Evolutionary conservation across 169 alveolate genomes (phyloP).

Genomic region (Cardiosporidium cionae): DNA sequence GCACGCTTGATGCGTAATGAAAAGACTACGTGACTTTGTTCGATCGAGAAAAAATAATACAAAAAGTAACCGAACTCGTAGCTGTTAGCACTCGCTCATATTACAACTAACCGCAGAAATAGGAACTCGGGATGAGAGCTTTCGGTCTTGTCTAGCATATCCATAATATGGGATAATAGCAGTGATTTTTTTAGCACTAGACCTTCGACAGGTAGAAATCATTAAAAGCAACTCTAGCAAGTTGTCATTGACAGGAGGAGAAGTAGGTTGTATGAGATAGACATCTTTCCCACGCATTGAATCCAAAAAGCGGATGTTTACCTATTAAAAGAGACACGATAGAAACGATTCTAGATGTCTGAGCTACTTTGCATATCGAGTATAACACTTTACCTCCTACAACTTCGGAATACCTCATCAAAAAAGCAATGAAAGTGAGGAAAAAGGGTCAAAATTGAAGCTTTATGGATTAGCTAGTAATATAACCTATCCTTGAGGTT

Average conservation of each 20-base stretch:
- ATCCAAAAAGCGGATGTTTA: slow-evolving; percentile 71
- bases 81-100: not conserved
- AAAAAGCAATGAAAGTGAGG: no score
- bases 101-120: slow-evolving; percentile 71
- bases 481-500: no score
- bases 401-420: no score
- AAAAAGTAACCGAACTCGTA: not conserved
- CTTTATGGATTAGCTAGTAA: no score
- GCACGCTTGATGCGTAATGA: no score
- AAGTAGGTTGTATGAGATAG: slow-evolving; percentile 88
- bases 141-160: slow-evolving; percentile 86
- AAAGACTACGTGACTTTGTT: not conserved
- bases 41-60: no score
- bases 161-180: slow-evolving; percentile 96
- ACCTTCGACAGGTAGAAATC: slow-evolving; percentile 88
- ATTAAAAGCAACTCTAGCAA: slow-evolving; percentile 85
- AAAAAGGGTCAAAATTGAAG: no score
- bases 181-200: slow-evolving; percentile 84
- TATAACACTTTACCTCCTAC: no score
- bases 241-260: slow-evolving; percentile 91
- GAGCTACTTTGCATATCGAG: no score
- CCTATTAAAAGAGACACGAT: no score
- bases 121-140: slow-evolving; percentile 71
- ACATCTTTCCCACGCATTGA: slow-evolving; percentile 82
- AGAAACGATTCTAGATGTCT: no score